Percentiles rank a stretch among this genome's conserved stretches.
phyloP scores from a whole-genome alignment of 108 stramenopile genomes.

The Stephanodiscus minutulus region DNA sequence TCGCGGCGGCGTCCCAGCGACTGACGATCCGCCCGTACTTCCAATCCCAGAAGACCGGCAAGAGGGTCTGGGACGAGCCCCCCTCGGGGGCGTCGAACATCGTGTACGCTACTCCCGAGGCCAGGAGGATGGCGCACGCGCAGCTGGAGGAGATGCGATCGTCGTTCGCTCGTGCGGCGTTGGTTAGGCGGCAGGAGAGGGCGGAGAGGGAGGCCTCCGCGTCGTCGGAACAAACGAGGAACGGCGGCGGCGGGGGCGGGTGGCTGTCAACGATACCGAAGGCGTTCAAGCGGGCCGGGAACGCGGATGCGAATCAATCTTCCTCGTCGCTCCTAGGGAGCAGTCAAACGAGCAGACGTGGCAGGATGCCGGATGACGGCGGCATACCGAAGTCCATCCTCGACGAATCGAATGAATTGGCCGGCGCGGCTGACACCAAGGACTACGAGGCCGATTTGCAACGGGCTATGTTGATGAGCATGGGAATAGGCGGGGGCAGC shows the following conservation, averaged over 20 bases:
- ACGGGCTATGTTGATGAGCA: slow-evolving; percentile 46
- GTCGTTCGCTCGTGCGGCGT: slow-evolving; percentile 30
- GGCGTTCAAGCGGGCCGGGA: slow-evolving; percentile 2
- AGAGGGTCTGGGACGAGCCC: slow-evolving; percentile 85
- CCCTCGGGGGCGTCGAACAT: slow-evolving; percentile 74
- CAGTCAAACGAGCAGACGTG: slow-evolving; percentile 2
- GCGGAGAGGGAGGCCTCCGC: slow-evolving; percentile 13
- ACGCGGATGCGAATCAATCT: neutral
- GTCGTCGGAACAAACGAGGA: slow-evolving; percentile 11
- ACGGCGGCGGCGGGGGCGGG: neutral
- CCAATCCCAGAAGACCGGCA: slow-evolving; percentile 60
- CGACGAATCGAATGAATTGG: slow-evolving; percentile 39
- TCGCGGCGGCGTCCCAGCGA: slow-evolving; percentile 42
- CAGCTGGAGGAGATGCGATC: slow-evolving; percentile 68
- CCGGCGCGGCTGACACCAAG: neutral
- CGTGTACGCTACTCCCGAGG: slow-evolving; percentile 60
- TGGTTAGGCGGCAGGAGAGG: slow-evolving; percentile 23
- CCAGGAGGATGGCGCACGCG: slow-evolving; percentile 61
- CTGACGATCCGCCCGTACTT: slow-evolving; percentile 72
- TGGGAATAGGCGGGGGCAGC: slow-evolving; percentile 39
- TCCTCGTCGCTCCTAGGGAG: neutral
- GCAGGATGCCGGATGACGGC: neutral
- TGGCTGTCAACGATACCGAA: slow-evolving; percentile 2
- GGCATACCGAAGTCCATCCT: slow-evolving; percentile 39
- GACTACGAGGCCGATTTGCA: slow-evolving; percentile 45